Percentiles rank a stretch among this genome's conserved stretches.
Evolutionary conservation across 345 rosid species (phyloP).

Genomic region (Sonneratia alba): DNA sequence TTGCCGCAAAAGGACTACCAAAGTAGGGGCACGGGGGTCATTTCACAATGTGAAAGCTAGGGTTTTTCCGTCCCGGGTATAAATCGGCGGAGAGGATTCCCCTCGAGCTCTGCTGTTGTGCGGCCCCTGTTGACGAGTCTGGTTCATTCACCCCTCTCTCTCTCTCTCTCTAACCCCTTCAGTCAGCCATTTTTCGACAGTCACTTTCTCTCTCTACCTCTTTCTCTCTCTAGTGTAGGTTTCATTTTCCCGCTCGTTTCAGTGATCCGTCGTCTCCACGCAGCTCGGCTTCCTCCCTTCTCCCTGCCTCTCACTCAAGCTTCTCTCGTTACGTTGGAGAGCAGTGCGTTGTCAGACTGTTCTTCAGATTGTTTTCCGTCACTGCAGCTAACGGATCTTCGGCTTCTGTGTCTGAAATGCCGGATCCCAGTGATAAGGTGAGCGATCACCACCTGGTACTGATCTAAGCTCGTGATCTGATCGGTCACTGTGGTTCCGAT

Average conservation of each 20-base stretch:
- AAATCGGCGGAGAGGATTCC: slow-evolving; percentile 3
- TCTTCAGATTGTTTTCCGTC: not conserved
- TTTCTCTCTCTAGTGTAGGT: not conserved
- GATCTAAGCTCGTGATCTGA: not conserved
- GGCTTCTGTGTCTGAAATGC: not conserved
- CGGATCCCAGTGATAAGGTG: slow-evolving; percentile 21
- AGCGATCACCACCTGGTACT: slow-evolving; percentile 3
- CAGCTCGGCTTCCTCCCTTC: not conserved
- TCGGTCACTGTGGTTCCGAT: not conserved
- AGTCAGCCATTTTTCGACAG: not conserved
- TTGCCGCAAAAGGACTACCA: not conserved
- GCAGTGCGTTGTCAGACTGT: not conserved
- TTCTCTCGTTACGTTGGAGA: not conserved
- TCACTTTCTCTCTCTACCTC: not conserved
- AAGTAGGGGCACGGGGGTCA: not conserved
- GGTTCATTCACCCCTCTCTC: slow-evolving; percentile 2
- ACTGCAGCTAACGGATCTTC: slow-evolving; percentile 4
- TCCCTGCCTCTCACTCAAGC: not conserved
- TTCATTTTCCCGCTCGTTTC: not conserved
- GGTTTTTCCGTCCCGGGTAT: slow-evolving; percentile 9
- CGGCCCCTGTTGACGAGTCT: slow-evolving; percentile 7
- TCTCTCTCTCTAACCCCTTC: not conserved
- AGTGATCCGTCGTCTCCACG: not conserved
- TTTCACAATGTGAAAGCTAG: slow-evolving; percentile 5
- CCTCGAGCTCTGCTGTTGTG: not conserved